Conservation (phyloP, 306 rosid genomes). For the Quercus dentata region DNA sequence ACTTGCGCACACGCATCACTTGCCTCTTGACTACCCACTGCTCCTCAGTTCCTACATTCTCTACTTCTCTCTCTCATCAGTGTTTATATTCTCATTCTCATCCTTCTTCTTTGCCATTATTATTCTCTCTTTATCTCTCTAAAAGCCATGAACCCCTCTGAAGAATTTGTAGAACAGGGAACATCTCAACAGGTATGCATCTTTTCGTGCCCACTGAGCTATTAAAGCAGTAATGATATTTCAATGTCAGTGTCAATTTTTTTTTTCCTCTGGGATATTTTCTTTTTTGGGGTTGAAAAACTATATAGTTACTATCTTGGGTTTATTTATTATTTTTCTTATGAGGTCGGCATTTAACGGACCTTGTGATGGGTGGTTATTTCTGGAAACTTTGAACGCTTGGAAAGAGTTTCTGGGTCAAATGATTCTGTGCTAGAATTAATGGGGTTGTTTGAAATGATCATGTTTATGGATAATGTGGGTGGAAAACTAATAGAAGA, state of each 20-base stretch:
- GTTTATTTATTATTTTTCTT: too few species aligned
- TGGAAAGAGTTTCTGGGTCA: not conserved
- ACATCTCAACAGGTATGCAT: conserved; percentile 54
- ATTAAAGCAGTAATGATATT: not conserved
- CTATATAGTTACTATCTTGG: too few species aligned
- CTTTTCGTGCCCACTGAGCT: not conserved
- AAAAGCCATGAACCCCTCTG: conserved; percentile 60
- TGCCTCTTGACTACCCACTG: conserved; percentile 37
- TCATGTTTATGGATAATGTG: not conserved
- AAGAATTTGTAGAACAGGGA: conserved; percentile 55
- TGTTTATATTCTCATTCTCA: conserved; percentile 37
- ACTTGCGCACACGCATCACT: conserved; percentile 21
- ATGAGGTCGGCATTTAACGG: too few species aligned
- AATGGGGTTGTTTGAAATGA: not conserved
- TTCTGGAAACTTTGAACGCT: too few species aligned
- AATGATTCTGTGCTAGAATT: not conserved
- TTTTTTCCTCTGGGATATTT: not conserved
- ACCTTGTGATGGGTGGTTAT: too few species aligned
- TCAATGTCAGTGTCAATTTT: not conserved
- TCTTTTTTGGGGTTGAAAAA: too few species aligned
- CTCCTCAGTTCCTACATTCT: conserved; percentile 20
- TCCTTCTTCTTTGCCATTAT: conserved; percentile 14
- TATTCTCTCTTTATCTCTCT: conserved; percentile 9
- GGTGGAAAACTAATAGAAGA: not conserved
- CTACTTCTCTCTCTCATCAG: conserved; percentile 12